Percentiles rank a stretch among this genome's conserved stretches.
phyloP scores from a whole-genome alignment of 2,329 filamentous ascomycete species.

The Sporothrix luriei region DNA sequence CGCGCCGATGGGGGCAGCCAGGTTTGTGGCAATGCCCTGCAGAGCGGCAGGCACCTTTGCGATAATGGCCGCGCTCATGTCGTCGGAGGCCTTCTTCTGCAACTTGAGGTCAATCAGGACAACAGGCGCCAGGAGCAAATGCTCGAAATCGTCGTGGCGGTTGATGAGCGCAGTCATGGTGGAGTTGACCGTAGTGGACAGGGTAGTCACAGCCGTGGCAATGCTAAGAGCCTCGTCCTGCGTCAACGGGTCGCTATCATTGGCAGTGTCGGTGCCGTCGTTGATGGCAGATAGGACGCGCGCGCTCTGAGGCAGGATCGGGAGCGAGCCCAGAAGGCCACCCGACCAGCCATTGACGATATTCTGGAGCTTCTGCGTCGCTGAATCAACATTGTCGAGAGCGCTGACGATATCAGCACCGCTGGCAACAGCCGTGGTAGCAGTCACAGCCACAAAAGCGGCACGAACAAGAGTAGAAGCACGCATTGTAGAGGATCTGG shows the following conservation, averaged over 20 bases:
- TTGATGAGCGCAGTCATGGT: slow-evolving; percentile 47
- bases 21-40: slow-evolving; percentile 41
- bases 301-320: slow-evolving; percentile 48
- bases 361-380: slow-evolving; percentile 33
- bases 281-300: slow-evolving; percentile 48
- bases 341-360: slow-evolving; percentile 47
- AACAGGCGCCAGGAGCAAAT: slow-evolving; percentile 47
- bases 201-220: slow-evolving; percentile 44
- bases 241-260: slow-evolving; percentile 45
- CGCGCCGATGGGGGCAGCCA: slow-evolving; percentile 47
- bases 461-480: neutral
- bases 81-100: slow-evolving; percentile 47
- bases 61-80: slow-evolving; percentile 46
- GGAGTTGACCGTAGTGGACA: slow-evolving; percentile 46
- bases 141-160: slow-evolving; percentile 51
- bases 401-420: slow-evolving; percentile 25
- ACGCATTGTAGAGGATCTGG: neutral
- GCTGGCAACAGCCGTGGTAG: neutral
- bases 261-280: slow-evolving; percentile 45
- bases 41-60: slow-evolving; percentile 47
- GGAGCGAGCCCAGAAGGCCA: slow-evolving; percentile 45
- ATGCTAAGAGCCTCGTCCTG: slow-evolving; percentile 47
- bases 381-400: slow-evolving; percentile 26
- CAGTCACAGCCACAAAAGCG: neutral
- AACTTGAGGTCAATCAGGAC: slow-evolving; percentile 49